Evolutionary conservation across 2,329 filamentous ascomycete genomes (phyloP), one percentile per base, ranked within the genome.

Genomic region (Fusarium nanum): DNA sequence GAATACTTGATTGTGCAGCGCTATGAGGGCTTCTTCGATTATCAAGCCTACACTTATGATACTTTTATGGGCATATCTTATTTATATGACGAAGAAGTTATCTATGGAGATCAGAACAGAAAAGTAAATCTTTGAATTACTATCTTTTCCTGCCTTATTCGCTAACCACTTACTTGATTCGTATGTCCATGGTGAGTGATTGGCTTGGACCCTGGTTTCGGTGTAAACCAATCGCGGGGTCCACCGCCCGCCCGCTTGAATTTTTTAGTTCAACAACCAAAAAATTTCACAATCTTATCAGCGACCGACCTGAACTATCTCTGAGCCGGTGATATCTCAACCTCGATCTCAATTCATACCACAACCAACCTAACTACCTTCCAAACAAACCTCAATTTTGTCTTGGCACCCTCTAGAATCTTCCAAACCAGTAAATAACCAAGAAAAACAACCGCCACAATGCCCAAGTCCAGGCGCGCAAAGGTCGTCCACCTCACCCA

Each of bases 401-500:
- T 20, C 42, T 40, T 11, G 32, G 37, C 49, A 5, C 25, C 37
- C 30, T 7, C 1, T 7, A 34, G 12, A 32, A 30, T 18, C 18
- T 16, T 16, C 16, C 14, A 10, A 12, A 32, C 8, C 25, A 32
- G 18, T 10, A 16, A n/a, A 41, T 20, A 23, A 32, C 14, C 30
- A 46, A 45, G 16, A 34, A 55, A 46, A 16, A 28, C 16, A 11
- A 32, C 44, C 45, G 70, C 71, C 79, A 84, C 77, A 72, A 99
- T 99, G 96, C 96, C 96, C 80, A 94, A 97, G 86, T 98, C 96
- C 70, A 98, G 96, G 87, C 93, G 96, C 82, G 88, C 92, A 76
- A 95, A 91, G 83, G 87, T 97, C 81, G 89, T 97, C 75, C 92
- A 97, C 85, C 89, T 97, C 79, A 94, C 94, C 74, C 91, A 96